Base-by-base conservation (phyloP, 305 asterid genomes). In the Lippia alba region DNA sequence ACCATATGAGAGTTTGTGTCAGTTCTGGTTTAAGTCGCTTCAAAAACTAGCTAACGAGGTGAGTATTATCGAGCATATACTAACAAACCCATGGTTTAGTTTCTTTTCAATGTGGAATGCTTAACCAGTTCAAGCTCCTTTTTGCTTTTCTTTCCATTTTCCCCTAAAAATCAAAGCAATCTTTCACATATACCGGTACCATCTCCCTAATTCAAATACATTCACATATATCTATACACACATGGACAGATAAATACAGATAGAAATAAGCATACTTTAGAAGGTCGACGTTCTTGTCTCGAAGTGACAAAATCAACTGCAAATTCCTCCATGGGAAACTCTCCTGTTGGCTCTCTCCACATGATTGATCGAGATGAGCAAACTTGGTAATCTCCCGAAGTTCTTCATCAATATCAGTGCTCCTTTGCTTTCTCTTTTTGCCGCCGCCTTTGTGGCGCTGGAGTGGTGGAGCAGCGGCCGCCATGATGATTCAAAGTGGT, bases 301-400 rank as follows among this genome's bases (percentile, higher is more conserved):
- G 89, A 18, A 93, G 80, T 5, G 78, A 80, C 33, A 87, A 70
- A 71, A 93, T 74, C 67, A 91, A 67, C 74, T 86, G 78, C 64
- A 93, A 79, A 76, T 89, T 89, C 72, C 74, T 80, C 98, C 98
- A 91, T 16, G 94, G 82, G 5, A 81, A 78, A 15, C 66, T 50
- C 18, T 77, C 79, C 30, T 24, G 30, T 63, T 72, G 61, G 63
- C 50, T 69, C 64, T 70, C 81, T 8, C 56, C 57, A 50, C 20
- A 54, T 70, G 78, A 60, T 30, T 72, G 58, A 45, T 71, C 79
- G 32, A 63, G 45, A 40, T 85, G 86, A 64, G 79, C 69, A 55
- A 60, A 56, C 78, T 88, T 90, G 16, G 81, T 70, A 57, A 76
- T 63, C 14, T 72, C 64, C 39, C 57, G 80, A 30, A 33, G 75